phyloP scores from a whole-genome alignment of 169 alveolate species.

The Toxoplasma gondii region DNA sequence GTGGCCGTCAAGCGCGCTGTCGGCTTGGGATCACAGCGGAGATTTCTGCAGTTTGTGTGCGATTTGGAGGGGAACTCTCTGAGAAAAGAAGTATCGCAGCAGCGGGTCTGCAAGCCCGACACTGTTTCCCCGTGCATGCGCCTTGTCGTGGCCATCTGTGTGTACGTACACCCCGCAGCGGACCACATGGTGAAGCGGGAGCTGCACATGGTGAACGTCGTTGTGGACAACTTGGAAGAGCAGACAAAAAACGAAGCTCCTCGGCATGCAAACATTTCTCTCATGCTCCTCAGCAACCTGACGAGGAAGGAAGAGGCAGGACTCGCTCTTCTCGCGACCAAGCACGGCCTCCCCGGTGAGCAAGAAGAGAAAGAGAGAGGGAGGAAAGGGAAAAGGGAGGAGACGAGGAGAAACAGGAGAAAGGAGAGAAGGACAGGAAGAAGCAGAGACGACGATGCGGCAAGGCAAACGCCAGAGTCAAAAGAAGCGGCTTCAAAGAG shows the following conservation, averaged over 20 bases:
- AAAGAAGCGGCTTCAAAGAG: too few relatives aligned
- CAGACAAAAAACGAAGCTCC: background rate
- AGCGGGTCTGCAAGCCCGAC: too few relatives aligned
- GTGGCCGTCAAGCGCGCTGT: background rate
- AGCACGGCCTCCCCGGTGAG: conserved; percentile 22
- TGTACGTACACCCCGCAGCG: background rate
- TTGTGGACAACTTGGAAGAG: background rate
- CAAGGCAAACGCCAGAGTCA: too few relatives aligned
- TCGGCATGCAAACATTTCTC: background rate
- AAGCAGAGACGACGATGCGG: background rate
- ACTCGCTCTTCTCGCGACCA: background rate
- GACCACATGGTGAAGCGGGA: background rate
- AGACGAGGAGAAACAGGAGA: background rate
- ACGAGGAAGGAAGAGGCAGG: background rate
- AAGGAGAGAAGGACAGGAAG: background rate
- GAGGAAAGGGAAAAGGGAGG: background rate
- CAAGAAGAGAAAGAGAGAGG: background rate
- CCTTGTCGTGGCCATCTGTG: too few relatives aligned
- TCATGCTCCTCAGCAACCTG: background rate
- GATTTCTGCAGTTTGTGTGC: too few relatives aligned
- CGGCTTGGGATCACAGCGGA: too few relatives aligned
- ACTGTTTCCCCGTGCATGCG: too few relatives aligned
- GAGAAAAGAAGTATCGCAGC: too few relatives aligned
- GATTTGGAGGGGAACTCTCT: too few relatives aligned
- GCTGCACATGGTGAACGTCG: background rate